Conservation (phyloP, 768 basidiomycete species). For the Mrakia frigida region DNA sequence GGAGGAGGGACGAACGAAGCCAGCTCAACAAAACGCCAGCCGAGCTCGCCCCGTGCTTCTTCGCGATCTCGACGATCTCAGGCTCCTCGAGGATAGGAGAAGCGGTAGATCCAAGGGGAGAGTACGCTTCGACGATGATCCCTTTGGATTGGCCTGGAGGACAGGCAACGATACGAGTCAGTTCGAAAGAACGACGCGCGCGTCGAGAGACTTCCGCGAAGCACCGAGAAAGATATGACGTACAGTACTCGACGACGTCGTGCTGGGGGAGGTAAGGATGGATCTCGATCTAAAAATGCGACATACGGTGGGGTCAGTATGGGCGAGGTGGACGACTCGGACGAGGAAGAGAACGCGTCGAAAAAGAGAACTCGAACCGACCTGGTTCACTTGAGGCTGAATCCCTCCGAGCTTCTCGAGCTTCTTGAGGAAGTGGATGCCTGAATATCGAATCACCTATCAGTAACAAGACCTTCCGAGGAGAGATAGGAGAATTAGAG, state of each 20-base stretch:
- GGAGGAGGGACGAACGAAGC: background rate
- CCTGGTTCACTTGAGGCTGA: conserved; percentile 8
- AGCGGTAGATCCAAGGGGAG: conserved; percentile 49
- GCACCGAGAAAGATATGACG: conserved; percentile 42
- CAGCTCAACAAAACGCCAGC: conserved; percentile 9
- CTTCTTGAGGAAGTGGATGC: conserved; percentile 12
- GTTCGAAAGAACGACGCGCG: background rate
- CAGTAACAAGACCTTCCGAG: background rate
- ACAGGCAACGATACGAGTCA: background rate
- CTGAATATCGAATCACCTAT: background rate
- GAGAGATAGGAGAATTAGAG: background rate
- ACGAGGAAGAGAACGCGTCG: background rate
- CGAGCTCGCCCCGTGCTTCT: conserved; percentile 52
- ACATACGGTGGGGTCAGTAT: background rate
- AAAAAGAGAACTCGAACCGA: background rate
- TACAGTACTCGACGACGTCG: conserved; percentile 64
- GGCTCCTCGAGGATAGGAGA: conserved; percentile 62
- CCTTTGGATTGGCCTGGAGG: background rate
- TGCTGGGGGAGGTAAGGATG: conserved; percentile 74
- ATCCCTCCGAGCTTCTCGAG: conserved; percentile 13
- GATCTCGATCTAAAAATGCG: conserved; percentile 50
- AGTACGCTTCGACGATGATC: conserved; percentile 23
- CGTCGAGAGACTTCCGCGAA: background rate
- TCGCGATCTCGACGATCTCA: conserved; percentile 57
- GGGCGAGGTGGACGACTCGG: background rate